Evolutionary conservation across 768 basidiomycete genomes (phyloP).

Genomic region (Phaffia tasmanica): DNA sequence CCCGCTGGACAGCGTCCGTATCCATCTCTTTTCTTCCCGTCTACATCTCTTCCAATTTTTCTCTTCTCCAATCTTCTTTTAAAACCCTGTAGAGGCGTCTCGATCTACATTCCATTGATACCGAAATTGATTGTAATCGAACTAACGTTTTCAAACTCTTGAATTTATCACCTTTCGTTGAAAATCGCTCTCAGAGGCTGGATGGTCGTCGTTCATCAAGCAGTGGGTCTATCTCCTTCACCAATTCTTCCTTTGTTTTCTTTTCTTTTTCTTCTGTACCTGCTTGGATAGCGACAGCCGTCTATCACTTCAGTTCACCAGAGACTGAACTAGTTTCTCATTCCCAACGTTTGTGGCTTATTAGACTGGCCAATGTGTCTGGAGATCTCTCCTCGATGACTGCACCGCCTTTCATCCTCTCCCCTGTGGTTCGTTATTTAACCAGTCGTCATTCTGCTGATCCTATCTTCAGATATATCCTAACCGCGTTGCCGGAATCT

Average conservation of each 20-base stretch:
- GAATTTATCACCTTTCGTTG: no score
- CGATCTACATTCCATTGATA: no score
- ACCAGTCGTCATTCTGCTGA: conserved; percentile 41
- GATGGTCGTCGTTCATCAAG: conserved; percentile 86
- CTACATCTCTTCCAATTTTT: background rate
- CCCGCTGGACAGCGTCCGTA: conserved; percentile 16
- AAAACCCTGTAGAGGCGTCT: no score
- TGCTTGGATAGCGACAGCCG: conserved; percentile 28
- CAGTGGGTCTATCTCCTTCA: conserved; percentile 47
- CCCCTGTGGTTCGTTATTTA: conserved; percentile 18
- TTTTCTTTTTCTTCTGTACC: conserved; percentile 39
- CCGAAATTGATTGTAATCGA: no score
- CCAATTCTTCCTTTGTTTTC: background rate
- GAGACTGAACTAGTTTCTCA: conserved; percentile 79
- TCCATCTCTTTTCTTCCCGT: background rate
- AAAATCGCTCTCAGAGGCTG: conserved; percentile 42
- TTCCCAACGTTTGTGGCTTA: conserved; percentile 35
- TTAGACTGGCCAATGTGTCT: conserved; percentile 26
- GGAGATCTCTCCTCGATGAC: conserved; percentile 38
- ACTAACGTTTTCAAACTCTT: no score
- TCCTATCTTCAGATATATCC: background rate
- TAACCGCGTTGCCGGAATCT: conserved; percentile 24
- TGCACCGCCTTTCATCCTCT: conserved; percentile 37
- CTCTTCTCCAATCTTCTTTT: background rate
- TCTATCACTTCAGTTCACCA: conserved; percentile 46